Percentiles rank a stretch among this genome's conserved stretches.
Conservation (phyloP, 2,329 filamentous ascomycete species). For the Ceratocystis ficicola region DNA sequence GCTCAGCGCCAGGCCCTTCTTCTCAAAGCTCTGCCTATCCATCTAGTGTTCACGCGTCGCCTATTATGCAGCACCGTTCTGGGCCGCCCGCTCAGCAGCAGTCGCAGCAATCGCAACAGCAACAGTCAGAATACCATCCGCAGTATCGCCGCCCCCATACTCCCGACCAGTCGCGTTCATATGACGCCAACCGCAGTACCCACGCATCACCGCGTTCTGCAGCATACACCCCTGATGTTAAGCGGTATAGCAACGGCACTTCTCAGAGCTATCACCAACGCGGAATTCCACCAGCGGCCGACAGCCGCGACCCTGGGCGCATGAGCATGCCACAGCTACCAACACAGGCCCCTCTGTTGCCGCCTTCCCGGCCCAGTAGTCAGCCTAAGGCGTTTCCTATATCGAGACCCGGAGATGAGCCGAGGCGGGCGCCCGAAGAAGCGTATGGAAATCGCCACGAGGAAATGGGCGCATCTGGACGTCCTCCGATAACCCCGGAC, state of each 20-base stretch:
- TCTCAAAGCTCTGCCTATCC: conserved; percentile 37
- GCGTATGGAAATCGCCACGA: conserved; percentile 42
- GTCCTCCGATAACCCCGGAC: conserved; percentile 32
- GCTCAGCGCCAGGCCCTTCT: conserved; percentile 32
- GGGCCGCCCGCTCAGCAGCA: conserved; percentile 8
- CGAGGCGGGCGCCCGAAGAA: conserved; percentile 35
- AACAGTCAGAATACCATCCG: conserved; percentile 43
- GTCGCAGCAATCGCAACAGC: conserved; percentile 4
- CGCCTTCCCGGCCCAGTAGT: conserved; percentile 39
- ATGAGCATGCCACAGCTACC: conserved; percentile 17
- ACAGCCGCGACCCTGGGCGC: conserved; percentile 33
- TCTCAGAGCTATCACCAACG: conserved; percentile 44
- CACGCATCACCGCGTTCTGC: conserved; percentile 38
- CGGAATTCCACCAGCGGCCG: conserved; percentile 36
- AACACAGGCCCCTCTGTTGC: conserved; percentile 27
- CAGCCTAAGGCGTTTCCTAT: conserved; percentile 41
- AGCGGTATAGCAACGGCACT: conserved; percentile 41
- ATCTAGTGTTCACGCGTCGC: conserved; percentile 42
- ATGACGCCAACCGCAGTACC: conserved; percentile 37
- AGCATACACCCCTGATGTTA: conserved; percentile 45
- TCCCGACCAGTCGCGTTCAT: conserved; percentile 52
- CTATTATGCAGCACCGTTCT: conserved; percentile 36
- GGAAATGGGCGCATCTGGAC: conserved; percentile 25
- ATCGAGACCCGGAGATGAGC: conserved; percentile 31
- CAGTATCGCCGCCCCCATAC: conserved; percentile 55